A percentile compares a stretch with the other conserved stretches of the same genome.
Evolutionary conservation across 305 asterid species (phyloP).

Genomic region (Andrographis paniculata): DNA sequence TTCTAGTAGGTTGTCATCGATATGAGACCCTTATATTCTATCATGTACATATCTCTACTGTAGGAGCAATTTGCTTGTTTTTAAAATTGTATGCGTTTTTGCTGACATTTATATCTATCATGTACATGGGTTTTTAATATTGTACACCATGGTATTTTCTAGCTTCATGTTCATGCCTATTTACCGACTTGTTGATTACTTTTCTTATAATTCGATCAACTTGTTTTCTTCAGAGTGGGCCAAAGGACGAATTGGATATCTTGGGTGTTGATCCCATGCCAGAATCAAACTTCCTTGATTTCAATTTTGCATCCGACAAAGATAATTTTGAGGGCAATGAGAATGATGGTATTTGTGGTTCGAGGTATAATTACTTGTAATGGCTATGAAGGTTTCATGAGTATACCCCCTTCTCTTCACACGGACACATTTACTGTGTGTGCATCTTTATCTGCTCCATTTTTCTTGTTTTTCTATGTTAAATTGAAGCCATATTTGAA

Average conservation of each 20-base stretch:
- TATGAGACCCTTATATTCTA: slow-evolving; percentile 7
- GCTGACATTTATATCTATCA: not conserved
- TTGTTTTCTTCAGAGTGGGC: slow-evolving; percentile 32
- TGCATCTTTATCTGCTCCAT: not conserved
- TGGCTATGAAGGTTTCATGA: slow-evolving; percentile 1
- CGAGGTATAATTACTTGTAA: slow-evolving; percentile 34
- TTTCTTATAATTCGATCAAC: slow-evolving; percentile 12
- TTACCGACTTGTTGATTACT: slow-evolving; percentile 4
- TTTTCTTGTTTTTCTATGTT: not conserved
- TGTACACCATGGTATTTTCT: not conserved
- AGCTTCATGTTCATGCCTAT: not conserved
- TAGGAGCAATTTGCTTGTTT: not conserved
- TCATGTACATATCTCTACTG: not conserved
- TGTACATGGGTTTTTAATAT: too few species aligned
- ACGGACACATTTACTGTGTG: not conserved
- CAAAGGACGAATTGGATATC: slow-evolving; percentile 30
- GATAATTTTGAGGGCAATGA: slow-evolving; percentile 23
- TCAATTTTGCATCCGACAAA: slow-evolving; percentile 27
- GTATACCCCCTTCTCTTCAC: not conserved
- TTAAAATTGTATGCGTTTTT: not conserved
- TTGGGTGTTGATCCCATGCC: slow-evolving; percentile 35
- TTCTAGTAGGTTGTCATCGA: not conserved
- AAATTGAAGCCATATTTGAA: too few species aligned
- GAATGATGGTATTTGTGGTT: slow-evolving; percentile 26
- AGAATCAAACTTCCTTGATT: slow-evolving; percentile 28